These are phyloP conservation scores for Ophiorrhiza pumila DNA, from an alignment of 257 asterid species.

Conservation along the genomic window DNA sequence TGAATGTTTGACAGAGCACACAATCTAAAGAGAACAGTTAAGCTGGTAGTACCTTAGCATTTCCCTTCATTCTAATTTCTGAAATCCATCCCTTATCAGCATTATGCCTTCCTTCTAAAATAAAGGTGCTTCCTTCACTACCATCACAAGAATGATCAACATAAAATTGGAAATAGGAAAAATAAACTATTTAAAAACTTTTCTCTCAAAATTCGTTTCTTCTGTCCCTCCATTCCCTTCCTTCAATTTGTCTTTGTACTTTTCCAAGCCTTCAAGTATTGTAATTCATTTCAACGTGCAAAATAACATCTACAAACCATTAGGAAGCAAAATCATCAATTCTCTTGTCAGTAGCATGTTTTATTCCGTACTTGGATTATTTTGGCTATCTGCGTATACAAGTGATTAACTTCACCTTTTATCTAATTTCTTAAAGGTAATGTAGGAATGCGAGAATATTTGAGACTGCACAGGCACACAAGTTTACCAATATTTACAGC, in stretches of 20 bases:
- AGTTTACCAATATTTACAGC: not conserved
- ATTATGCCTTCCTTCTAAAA: slow-evolving; percentile 88
- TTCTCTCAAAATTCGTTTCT: not conserved
- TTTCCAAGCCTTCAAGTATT: not conserved
- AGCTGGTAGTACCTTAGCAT: slow-evolving; percentile 50
- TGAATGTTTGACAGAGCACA: not conserved
- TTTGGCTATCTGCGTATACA: not conserved
- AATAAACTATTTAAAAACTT: not conserved
- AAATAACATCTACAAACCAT: not conserved
- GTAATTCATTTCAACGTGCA: not conserved
- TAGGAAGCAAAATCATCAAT: not conserved
- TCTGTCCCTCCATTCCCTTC: not conserved
- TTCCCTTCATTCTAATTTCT: slow-evolving; percentile 55
- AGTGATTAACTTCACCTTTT: not conserved
- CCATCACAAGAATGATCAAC: slow-evolving; percentile 24
- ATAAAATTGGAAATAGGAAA: slow-evolving; percentile 10
- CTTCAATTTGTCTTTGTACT: not conserved
- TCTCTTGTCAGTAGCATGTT: not conserved
- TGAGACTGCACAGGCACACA: not conserved
- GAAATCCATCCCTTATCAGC: slow-evolving; percentile 84
- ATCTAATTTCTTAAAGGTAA: not conserved
- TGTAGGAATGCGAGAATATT: not conserved
- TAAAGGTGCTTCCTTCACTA: slow-evolving; percentile 70
- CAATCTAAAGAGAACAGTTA: not conserved
- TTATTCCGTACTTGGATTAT: not conserved